phyloP scores from a whole-genome alignment of 768 basidiomycete species.

The Coprinellus aureogranulatus region DNA sequence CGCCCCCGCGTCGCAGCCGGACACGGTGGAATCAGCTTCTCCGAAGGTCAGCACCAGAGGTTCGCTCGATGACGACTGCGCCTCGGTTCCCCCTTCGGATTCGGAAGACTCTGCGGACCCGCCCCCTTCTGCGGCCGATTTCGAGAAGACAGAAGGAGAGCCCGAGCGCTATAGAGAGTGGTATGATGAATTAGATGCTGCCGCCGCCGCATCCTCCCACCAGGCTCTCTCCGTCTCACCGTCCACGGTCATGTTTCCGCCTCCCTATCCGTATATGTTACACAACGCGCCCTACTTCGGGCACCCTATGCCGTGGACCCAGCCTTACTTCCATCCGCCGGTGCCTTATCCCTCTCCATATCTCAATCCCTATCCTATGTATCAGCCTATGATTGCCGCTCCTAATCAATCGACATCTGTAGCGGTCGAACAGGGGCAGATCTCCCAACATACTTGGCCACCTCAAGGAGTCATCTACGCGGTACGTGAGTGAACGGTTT shows the following conservation, averaged over 20 bases:
- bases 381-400: not conserved
- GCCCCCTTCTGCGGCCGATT: not conserved
- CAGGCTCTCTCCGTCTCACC: conserved; percentile 2
- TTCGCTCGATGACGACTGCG: conserved; percentile 4
- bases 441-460: not conserved
- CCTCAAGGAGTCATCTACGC: conserved; percentile 2
- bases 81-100: not conserved
- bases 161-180: conserved; percentile 7
- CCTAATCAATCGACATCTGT: not conserved
- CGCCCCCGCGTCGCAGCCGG: not conserved
- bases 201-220: not conserved
- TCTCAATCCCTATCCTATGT: conserved; percentile 2
- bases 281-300: conserved; percentile 4
- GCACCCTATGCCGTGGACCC: conserved; percentile 1
- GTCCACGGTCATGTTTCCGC: conserved; percentile 1
- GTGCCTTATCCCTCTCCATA: conserved; percentile 4
- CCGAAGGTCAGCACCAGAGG: conserved; percentile 4
- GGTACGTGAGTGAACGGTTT: conserved; percentile 1
- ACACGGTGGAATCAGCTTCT: not conserved
- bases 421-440: not conserved
- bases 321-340: conserved; percentile 2
- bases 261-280: conserved; percentile 8
- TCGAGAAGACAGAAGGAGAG: not conserved
- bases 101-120: not conserved
- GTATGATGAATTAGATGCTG: conserved; percentile 9